These are phyloP conservation scores for Colletotrichum agaves DNA, from an alignment of 2,329 filamentous ascomycete species.

Conservation along the genomic window DNA sequence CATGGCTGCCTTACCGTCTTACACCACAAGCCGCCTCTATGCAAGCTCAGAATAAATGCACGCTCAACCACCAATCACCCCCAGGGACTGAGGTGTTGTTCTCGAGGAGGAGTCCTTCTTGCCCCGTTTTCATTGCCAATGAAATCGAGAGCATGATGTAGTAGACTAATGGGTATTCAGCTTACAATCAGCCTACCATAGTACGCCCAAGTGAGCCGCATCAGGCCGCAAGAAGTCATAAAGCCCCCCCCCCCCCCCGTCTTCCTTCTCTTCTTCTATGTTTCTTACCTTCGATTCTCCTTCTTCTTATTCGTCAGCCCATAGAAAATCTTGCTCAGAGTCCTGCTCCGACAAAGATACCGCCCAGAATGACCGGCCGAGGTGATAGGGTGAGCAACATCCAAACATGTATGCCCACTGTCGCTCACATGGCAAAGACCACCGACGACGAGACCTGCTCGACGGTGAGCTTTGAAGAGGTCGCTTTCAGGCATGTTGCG, in stretches of 20 bases:
- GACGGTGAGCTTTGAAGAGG: conserved; percentile 48
- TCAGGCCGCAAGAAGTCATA: background rate
- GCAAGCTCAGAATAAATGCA: conserved; percentile 11
- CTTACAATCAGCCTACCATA: background rate
- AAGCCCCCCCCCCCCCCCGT: background rate
- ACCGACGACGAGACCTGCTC: conserved; percentile 44
- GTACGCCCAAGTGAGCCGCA: conserved; percentile 7
- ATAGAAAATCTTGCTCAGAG: too few species aligned
- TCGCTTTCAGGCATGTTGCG: conserved; percentile 36
- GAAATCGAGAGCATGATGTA: background rate
- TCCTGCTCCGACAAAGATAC: too few species aligned
- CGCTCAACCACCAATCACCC: conserved; percentile 13
- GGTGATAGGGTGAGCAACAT: conserved; percentile 24
- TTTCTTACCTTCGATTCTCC: background rate
- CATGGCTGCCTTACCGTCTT: conserved; percentile 15
- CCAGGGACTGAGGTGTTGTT: background rate
- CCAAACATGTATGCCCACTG: background rate
- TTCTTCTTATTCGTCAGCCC: background rate
- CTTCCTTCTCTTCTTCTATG: background rate
- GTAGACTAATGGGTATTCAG: background rate
- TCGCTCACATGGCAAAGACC: conserved; percentile 11
- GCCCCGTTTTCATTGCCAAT: conserved; percentile 17
- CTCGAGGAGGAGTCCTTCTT: conserved; percentile 11
- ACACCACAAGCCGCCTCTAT: conserved; percentile 17
- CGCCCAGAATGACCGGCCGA: conserved; percentile 15